Evolutionary conservation across 2,329 filamentous ascomycete species (phyloP), one percentile per base, ranked within the genome.

Genomic region (Aspergillus aculeatus): DNA sequence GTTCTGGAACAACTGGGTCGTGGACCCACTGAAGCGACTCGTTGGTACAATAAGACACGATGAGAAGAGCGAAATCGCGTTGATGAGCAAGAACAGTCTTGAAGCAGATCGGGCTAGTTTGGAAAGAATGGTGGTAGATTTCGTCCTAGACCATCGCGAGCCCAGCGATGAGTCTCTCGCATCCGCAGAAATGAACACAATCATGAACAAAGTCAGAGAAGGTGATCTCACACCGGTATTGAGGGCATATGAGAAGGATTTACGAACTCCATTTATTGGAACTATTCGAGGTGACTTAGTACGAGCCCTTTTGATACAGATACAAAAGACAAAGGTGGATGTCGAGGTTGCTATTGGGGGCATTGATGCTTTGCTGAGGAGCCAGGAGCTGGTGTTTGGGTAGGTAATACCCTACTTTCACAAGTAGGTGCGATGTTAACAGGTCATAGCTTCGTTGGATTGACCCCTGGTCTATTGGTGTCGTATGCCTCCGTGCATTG

Each of bases 261-360:
- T 99, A 47, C 85, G 89, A 55, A 89, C 82, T 50, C 95, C 95
- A 1, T 87, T 99, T 62, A 82, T 88, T 57, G 93, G 94, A 7
- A 91, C 93, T 0, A 77, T 99, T 19, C 85, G 87, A 31, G 95
- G 95, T 11, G 94, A 98, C 69, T 83, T 99, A 29, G 85, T 98
- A 38, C 88, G 94, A 54, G 92, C 94, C 4, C 85, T 99, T 29
- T 82, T 99, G 49, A 98, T 99, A 57, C 95, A 99, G 73, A 89
- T 99, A 41, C 95, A 99, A 71, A 99, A 99, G 82, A 98, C 95
- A 23, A 99, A 99, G 80, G 95, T 99, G 9, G 95, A 99, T 71
- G 87, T 99, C 12, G 95, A 99, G 75, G 88, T 98, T 62, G 95
- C 95, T 14, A 93, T 99, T 79, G 92, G 90, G 61, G 95, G 95